phyloP scores from a whole-genome alignment of 1,284 basidiomycete species.

The Trichosporon inkin region DNA sequence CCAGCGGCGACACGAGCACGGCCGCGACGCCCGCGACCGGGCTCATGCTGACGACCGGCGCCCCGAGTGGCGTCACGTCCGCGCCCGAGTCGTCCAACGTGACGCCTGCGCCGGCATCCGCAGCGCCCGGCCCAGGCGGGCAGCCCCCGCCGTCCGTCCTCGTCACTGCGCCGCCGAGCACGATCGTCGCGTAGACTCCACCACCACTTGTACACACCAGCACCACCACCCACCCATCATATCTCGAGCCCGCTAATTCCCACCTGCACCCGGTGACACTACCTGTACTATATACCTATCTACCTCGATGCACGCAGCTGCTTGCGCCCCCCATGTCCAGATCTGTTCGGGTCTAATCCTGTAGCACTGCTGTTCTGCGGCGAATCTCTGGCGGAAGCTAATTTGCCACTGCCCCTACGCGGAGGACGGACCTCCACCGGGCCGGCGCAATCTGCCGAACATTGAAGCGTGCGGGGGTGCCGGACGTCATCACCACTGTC shows the following conservation, averaged over 20 bases:
- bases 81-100: not conserved
- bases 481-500: constrained; percentile 2
- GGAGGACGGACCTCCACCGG: not conserved
- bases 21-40: constrained; percentile 1
- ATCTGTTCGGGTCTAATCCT: too few relatives aligned
- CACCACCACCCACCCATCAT: not conserved
- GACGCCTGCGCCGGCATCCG: not conserved
- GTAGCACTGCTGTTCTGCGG: too few relatives aligned
- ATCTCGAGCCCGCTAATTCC: too few relatives aligned
- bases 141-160: not conserved
- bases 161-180: not conserved
- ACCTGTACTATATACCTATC: too few relatives aligned
- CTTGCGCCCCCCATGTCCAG: too few relatives aligned
- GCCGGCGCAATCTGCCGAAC: not conserved
- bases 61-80: not conserved
- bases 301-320: too few relatives aligned
- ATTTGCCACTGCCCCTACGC: not conserved
- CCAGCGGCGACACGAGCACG: not conserved
- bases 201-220: not conserved
- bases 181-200: constrained; percentile 1
- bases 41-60: constrained; percentile 1
- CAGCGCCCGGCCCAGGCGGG: not conserved
- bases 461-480: not conserved
- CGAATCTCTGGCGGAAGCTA: constrained; percentile 3
- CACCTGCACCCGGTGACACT: too few relatives aligned